These are phyloP conservation scores for Pseudocercospora eumusae DNA, from an alignment of 2,329 filamentous ascomycete species.

Conservation along the genomic window DNA sequence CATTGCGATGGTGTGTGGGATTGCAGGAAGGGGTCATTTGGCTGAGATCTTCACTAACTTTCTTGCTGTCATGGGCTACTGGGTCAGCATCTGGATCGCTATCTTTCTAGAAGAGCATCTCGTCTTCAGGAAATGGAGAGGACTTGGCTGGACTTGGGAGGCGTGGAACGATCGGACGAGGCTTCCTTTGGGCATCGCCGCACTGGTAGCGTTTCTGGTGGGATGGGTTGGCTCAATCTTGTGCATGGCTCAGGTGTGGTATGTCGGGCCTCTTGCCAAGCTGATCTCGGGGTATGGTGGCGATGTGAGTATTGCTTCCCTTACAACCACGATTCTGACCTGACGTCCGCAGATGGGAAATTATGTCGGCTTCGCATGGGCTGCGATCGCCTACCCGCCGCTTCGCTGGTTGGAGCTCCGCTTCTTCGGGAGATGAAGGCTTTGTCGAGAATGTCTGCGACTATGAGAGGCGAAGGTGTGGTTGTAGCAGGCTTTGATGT, in stretches of 20 bases:
- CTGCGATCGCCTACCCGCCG: constrained; percentile 58
- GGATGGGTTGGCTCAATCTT: constrained; percentile 67
- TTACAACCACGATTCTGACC: not conserved
- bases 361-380: constrained; percentile 63
- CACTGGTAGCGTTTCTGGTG: constrained; percentile 61
- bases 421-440: constrained; percentile 49
- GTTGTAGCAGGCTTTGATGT: not conserved
- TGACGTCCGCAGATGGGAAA: constrained; percentile 53
- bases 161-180: constrained; percentile 61
- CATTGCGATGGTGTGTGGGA: constrained; percentile 64
- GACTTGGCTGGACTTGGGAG: constrained; percentile 59
- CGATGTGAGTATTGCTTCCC: constrained; percentile 49
- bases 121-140: constrained; percentile 57
- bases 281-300: constrained; percentile 60
- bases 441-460: not conserved
- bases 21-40: constrained; percentile 62
- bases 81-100: constrained; percentile 65
- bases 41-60: constrained; percentile 69
- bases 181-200: constrained; percentile 64
- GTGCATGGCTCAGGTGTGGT: constrained; percentile 71
- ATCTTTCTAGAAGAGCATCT: constrained; percentile 64
- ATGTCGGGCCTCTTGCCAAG: constrained; percentile 63
- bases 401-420: constrained; percentile 56
- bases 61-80: constrained; percentile 70
- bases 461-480: not conserved